These are phyloP conservation scores for Dalbergia cultrata DNA, from an alignment of 306 rosid species.

Conservation along the genomic window DNA sequence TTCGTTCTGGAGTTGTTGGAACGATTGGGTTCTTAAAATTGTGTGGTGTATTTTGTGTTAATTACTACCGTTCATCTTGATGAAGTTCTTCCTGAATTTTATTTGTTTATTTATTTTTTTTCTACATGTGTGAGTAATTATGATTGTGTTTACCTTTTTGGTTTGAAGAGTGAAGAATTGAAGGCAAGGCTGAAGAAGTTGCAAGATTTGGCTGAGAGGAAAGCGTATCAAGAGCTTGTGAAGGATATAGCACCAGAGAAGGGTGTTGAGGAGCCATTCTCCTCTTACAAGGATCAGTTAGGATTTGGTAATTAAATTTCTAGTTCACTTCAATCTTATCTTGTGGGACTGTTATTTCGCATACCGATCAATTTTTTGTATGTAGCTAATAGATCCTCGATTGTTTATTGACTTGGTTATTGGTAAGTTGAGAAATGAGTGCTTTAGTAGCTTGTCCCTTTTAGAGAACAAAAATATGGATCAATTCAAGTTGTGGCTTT, in stretches of 20 bases:
- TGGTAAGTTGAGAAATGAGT: background rate
- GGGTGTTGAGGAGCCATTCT: conserved; percentile 73
- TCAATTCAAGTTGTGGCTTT: background rate
- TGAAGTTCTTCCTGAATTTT: background rate
- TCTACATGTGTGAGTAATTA: background rate
- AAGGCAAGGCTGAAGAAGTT: conserved; percentile 76
- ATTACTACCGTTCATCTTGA: background rate
- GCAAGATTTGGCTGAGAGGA: conserved; percentile 79
- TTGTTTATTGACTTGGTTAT: conserved; percentile 1
- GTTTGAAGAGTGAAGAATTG: conserved; percentile 81
- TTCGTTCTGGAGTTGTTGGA: background rate
- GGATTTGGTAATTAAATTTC: conserved; percentile 68
- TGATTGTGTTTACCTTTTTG: conserved; percentile 16
- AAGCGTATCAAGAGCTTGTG: conserved; percentile 84
- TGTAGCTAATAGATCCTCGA: background rate
- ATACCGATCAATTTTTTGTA: conserved; percentile 4
- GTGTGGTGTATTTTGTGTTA: background rate
- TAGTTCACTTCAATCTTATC: conserved; percentile 23
- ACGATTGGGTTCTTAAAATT: background rate
- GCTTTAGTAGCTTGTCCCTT: conserved; percentile 21
- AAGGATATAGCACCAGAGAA: conserved; percentile 73
- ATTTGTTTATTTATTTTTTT: background rate
- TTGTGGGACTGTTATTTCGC: background rate
- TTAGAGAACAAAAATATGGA: background rate
- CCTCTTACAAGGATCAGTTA: conserved; percentile 90